Base-by-base conservation (phyloP, 2,329 filamentous ascomycete genomes). In the Xylaria sp. region DNA sequence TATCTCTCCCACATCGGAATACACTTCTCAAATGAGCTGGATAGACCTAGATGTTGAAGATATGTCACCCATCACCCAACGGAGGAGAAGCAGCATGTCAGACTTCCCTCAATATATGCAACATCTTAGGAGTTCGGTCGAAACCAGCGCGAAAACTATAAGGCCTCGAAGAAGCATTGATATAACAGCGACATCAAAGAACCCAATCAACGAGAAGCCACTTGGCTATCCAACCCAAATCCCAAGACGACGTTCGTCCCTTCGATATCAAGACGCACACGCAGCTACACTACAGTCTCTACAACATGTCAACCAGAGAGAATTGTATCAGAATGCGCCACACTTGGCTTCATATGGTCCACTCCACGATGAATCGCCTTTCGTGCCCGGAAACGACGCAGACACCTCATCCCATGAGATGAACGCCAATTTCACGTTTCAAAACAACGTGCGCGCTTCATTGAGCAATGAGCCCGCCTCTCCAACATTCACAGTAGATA, bases 11-110 rank as follows among this genome's bases (percentile, higher is more conserved):
- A 68, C 72, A 27, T 69, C 71, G 21, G 63, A 73, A n/a, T 70
- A 70, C 37, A 75, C 72, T 23, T 60, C 71, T 21, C 71, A 72
- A 16, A 67, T 72, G 25, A 79, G 78, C 57, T 79, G 78, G 78
- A 75, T 79, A 69, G 76, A 79, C 54, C 62, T 78, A 1, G 76
- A 78, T 13, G 62, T 67, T 1, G 75, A 77, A 16, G 75, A 76
- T 10, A 47, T 71, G 10, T 59, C 60, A 29, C 63, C 68, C 5
- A 57, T 66, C 25, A 70, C 69, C 32, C 64, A 70, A 37, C 70
- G 72, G 48, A 72, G 75, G 66, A 70, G 75, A 57, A 72, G 73
- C 53, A 74, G 74, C 66, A 74, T 78, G 71, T 66, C 73, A 35
- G 70, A 75, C 50, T 69, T 75, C 27, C 61, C 71, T 6, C 59